Base-by-base conservation (phyloP, 352 stramenopile species). In the Achlya hypogyna region DNA sequence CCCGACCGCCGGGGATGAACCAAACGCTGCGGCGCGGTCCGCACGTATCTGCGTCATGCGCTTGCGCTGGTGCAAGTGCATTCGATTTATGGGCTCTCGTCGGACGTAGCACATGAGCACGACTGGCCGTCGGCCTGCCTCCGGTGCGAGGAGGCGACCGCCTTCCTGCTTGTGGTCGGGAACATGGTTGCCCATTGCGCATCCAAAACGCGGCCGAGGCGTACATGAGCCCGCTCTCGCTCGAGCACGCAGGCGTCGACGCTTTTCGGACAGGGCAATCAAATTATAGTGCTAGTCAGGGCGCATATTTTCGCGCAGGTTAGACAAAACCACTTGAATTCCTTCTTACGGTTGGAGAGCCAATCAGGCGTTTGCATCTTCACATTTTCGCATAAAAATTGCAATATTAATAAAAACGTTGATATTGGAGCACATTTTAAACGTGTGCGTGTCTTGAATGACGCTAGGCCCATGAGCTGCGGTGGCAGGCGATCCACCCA, bases 161-260 rank as follows among this genome's bases (percentile, higher is more conserved):
- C 23, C 9, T 67, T 67, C 18, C 23, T 67, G 9, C 14, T 67
- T 8, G 25, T 23, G 18, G 4, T 67, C 18, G 60, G 28, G 6
- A n/a, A 67, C 25, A 67, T 67, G 29, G 60, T 60, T 5, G 45
- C 60, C 10, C n/a, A 25, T 5, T 59, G 51, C 38, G 28, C 23
- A 10, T 67, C 60, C 10, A 22, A 58, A 5, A 38, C 60, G 23
- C 34, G 4, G 60, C 29, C 9, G 60, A 56, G 40, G 43, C 51
- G 20, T 28, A 32, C 20, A 59, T 67, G 42, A 49, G 42, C n/a
- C 18, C 22, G 18, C 38, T 67, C 22, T 52, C 59, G n/a, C 27
- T 67, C 20, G 60, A 67, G 31, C 51, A 59, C 32, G 9, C 42
- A 27, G 60, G 60, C 18, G 60, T 67, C 51, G n/a, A n/a, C n/a